Conservation (phyloP, 148 eudicot genomes). For the Amaranthus hypochondriacus region DNA sequence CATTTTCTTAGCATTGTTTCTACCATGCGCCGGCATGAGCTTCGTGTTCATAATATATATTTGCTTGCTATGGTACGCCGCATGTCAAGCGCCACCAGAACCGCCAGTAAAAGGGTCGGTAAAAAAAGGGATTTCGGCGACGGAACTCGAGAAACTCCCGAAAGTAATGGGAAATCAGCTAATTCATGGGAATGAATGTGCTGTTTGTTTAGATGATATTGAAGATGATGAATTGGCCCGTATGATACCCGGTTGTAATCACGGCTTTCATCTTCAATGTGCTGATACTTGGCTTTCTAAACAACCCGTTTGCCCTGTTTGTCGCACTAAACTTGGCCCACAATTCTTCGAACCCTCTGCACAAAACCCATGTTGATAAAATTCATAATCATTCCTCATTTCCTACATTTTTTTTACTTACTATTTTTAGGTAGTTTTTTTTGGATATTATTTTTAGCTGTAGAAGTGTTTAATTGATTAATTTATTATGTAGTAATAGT, state of each 20-base stretch:
- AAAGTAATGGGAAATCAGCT: slow-evolving; percentile 57
- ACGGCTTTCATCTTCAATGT: slow-evolving; percentile 83
- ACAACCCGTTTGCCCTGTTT: slow-evolving; percentile 77
- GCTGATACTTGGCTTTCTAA: slow-evolving; percentile 81
- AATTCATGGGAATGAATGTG: slow-evolving; percentile 69
- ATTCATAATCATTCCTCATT: background rate
- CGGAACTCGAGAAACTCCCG: slow-evolving; percentile 73
- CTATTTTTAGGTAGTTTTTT: background rate
- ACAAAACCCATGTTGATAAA: slow-evolving; percentile 47
- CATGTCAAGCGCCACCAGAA: slow-evolving; percentile 12
- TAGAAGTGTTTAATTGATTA: slow-evolving; percentile 18
- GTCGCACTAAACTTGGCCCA: slow-evolving; percentile 57
- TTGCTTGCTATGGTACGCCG: slow-evolving; percentile 59
- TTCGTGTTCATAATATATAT: slow-evolving; percentile 62
- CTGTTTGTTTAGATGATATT: slow-evolving; percentile 82
- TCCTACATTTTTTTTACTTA: background rate
- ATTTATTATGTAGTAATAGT: slow-evolving; percentile 7
- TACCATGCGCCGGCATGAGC: slow-evolving; percentile 81
- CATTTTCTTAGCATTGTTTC: slow-evolving; percentile 63
- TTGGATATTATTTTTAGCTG: background rate
- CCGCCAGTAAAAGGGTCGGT: slow-evolving; percentile 34
- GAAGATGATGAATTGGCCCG: slow-evolving; percentile 64
- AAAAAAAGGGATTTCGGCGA: slow-evolving; percentile 47
- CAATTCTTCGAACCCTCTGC: slow-evolving; percentile 35
- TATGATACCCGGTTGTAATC: slow-evolving; percentile 89